Evolutionary conservation across 768 basidiomycete genomes (phyloP).

Genomic region (Sporobolomyces roseus): DNA sequence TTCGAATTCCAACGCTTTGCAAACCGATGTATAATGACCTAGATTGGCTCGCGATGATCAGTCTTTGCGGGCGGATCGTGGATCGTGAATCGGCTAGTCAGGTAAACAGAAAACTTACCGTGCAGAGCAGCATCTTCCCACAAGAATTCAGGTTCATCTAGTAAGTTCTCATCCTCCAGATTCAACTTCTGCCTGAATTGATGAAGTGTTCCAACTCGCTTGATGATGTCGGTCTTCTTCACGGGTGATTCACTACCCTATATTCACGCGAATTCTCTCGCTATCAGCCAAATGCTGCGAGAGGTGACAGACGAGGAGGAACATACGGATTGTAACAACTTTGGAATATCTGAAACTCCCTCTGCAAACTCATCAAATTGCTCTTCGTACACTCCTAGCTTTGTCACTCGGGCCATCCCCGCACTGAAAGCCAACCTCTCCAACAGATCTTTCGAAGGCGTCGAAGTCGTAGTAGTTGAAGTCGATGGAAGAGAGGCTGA

Average conservation of each 20-base stretch:
- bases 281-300: background rate
- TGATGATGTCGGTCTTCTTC: slow-evolving; percentile 66
- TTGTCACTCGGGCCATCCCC: slow-evolving; percentile 42
- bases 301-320: no score
- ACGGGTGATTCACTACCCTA: slow-evolving; percentile 39
- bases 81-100: no score
- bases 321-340: slow-evolving; percentile 30
- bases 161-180: slow-evolving; percentile 80
- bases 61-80: no score
- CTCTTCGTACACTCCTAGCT: slow-evolving; percentile 46
- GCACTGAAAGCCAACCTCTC: slow-evolving; percentile 42
- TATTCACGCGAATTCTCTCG: background rate
- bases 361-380: slow-evolving; percentile 43
- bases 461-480: background rate
- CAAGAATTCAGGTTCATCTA: slow-evolving; percentile 85
- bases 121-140: slow-evolving; percentile 92
- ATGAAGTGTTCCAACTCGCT: slow-evolving; percentile 86
- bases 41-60: background rate
- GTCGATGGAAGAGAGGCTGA: background rate
- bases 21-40: slow-evolving; percentile 74
- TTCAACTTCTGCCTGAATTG: slow-evolving; percentile 88
- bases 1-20: slow-evolving; percentile 78
- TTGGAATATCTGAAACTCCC: slow-evolving; percentile 31
- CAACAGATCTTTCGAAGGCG: slow-evolving; percentile 38
- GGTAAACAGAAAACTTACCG: slow-evolving; percentile 52